Percentiles rank a stretch among this genome's conserved stretches.
Evolutionary conservation across 2,329 filamentous ascomycete species (phyloP).

Genomic region (Lojkania enalia): DNA sequence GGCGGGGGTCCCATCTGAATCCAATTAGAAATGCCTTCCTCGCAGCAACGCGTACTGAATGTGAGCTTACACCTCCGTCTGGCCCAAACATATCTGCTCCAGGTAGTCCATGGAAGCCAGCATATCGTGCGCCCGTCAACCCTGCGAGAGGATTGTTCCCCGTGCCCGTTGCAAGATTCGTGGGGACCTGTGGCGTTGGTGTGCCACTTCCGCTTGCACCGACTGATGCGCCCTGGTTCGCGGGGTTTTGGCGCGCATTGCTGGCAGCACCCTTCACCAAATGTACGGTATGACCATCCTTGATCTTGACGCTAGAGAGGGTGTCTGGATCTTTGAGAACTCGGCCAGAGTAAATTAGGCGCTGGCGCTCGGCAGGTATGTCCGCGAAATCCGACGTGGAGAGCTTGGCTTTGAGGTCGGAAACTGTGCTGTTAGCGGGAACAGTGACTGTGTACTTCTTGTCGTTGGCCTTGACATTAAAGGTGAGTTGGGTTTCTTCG

Average conservation of each 20-base stretch:
- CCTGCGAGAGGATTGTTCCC: slow-evolving; percentile 86
- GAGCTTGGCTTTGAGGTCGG: slow-evolving; percentile 88
- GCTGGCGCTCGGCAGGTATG: slow-evolving; percentile 83
- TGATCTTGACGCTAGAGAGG: slow-evolving; percentile 87
- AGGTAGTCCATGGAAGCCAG: slow-evolving; percentile 86
- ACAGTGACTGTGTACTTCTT: slow-evolving; percentile 83
- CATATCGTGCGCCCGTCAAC: slow-evolving; percentile 89
- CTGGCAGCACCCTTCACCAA: slow-evolving; percentile 95
- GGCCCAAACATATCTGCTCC: slow-evolving; percentile 88
- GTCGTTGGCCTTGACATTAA: slow-evolving; percentile 96
- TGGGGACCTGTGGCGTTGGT: slow-evolving; percentile 65
- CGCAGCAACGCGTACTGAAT: neutral
- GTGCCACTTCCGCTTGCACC: slow-evolving; percentile 46
- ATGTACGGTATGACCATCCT: slow-evolving; percentile 92
- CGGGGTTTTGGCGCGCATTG: slow-evolving; percentile 66
- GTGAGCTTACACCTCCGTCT: slow-evolving; percentile 82
- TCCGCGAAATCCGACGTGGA: slow-evolving; percentile 80
- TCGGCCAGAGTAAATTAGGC: slow-evolving; percentile 94
- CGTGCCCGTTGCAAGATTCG: slow-evolving; percentile 77
- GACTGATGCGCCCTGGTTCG: slow-evolving; percentile 50
- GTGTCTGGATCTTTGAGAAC: slow-evolving; percentile 95
- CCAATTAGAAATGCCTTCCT: slow-evolving; percentile 21
- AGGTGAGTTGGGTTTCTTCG: slow-evolving; percentile 79
- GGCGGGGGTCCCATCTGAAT: slow-evolving; percentile 87
- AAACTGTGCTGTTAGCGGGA: slow-evolving; percentile 72